These are phyloP conservation scores for Zoysia pacifica DNA, from an alignment of 176 grass and related monocot genomes.

Conservation along the genomic window DNA sequence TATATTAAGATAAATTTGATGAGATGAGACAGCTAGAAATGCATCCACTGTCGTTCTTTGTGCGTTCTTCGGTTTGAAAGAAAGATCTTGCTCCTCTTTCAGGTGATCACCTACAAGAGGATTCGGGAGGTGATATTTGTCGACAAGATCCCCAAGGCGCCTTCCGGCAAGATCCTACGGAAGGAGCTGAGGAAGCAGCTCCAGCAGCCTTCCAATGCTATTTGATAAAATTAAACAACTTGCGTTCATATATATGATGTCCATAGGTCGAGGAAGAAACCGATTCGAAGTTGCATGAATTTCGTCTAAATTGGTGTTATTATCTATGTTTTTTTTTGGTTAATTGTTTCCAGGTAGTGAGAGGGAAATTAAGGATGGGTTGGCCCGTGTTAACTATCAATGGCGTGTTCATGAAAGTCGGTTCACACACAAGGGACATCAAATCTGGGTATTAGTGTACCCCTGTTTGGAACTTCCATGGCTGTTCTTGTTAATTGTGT, in stretches of 20 bases:
- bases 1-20: neutral
- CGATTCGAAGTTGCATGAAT: neutral
- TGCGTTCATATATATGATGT: neutral
- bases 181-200: slow-evolving; percentile 70
- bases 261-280: neutral
- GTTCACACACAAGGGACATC: neutral
- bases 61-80: neutral
- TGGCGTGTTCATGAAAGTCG: neutral
- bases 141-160: slow-evolving; percentile 67
- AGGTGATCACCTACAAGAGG: slow-evolving; percentile 85
- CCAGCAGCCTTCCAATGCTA: slow-evolving; percentile 3
- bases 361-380: neutral
- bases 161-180: slow-evolving; percentile 73
- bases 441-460: neutral
- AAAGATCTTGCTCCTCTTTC: neutral
- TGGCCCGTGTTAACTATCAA: neutral
- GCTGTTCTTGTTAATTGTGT: neutral
- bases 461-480: neutral
- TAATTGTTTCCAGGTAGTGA: neutral
- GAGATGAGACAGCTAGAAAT: neutral
- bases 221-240: neutral
- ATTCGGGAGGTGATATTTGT: slow-evolving; percentile 60
- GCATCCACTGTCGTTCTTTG: neutral
- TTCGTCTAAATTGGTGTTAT: neutral
- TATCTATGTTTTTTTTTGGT: neutral